A percentile compares a stretch with the other conserved stretches of the same genome.
Conservation (phyloP, 1,284 basidiomycete species). For the Fistulinella staudtii region DNA sequence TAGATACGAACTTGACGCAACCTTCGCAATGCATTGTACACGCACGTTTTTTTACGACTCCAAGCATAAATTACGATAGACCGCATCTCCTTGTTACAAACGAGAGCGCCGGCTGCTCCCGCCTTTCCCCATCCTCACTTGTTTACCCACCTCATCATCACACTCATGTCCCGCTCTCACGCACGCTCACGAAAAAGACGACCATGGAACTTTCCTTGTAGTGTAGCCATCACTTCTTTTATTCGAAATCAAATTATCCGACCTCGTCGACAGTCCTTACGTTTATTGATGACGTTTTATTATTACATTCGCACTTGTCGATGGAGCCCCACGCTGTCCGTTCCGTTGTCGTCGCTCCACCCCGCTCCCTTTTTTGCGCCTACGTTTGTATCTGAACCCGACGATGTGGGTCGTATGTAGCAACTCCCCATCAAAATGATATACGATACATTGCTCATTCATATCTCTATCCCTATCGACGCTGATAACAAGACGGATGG, state of each 20-base stretch:
- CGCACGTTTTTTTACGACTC: constrained; percentile 17
- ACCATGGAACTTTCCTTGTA: constrained; percentile 2
- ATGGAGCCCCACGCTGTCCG: constrained; percentile 3
- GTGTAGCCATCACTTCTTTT: constrained; percentile 12
- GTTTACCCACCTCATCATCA: constrained; percentile 6
- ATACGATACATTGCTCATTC: too few relatives aligned
- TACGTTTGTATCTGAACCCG: too few relatives aligned
- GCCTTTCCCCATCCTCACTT: too few relatives aligned
- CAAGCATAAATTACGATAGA: constrained; percentile 26
- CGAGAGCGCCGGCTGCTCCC: constrained; percentile 9
- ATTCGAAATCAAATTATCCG: constrained; percentile 19
- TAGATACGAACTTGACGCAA: constrained; percentile 28
- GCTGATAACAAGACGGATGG: neutral
- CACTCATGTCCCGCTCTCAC: constrained; percentile 10
- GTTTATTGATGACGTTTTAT: constrained; percentile 2
- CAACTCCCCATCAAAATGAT: too few relatives aligned
- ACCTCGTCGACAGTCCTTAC: constrained; percentile 20
- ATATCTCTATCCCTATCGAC: neutral
- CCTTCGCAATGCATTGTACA: constrained; percentile 27
- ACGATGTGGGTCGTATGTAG: too few relatives aligned
- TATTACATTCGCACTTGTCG: neutral
- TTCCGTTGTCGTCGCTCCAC: constrained; percentile 6
- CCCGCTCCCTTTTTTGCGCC: constrained; percentile 3
- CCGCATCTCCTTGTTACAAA: constrained; percentile 14
- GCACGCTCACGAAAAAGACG: constrained; percentile 19